Conservation (phyloP, 257 asterid genomes). For the Przewalskia tangutica region DNA sequence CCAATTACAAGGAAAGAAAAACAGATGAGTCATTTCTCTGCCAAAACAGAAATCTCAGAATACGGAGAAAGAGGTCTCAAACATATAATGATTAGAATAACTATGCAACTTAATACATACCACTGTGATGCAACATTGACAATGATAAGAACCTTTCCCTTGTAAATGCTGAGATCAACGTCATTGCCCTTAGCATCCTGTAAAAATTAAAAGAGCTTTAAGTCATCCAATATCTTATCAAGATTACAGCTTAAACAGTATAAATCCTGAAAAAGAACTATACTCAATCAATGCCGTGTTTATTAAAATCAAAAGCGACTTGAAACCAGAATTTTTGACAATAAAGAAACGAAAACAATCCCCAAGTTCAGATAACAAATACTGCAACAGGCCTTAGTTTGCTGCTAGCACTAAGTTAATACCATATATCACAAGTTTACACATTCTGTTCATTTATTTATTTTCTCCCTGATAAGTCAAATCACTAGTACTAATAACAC, state of each 20-base stretch:
- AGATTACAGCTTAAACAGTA: neutral
- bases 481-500: neutral
- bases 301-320: neutral
- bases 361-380: neutral
- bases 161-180: slow-evolving; percentile 56
- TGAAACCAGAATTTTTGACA: neutral
- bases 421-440: neutral
- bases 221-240: neutral
- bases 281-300: neutral
- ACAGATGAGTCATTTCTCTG: neutral
- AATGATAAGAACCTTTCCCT: slow-evolving; percentile 67
- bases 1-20: neutral
- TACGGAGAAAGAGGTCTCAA: neutral
- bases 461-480: neutral
- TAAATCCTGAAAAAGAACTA: neutral
- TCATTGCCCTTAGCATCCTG: slow-evolving; percentile 77
- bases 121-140: slow-evolving; percentile 95
- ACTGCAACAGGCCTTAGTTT: neutral
- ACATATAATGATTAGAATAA: neutral
- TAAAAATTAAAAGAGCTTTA: neutral
- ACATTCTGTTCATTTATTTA: neutral
- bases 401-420: neutral
- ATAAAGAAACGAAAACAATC: neutral
- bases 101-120: slow-evolving; percentile 22
- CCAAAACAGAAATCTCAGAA: neutral